Evolutionary conservation across 176 grass and related monocot species (phyloP), one percentile per base, ranked within the genome.

Genomic region (Thalia dealbata): DNA sequence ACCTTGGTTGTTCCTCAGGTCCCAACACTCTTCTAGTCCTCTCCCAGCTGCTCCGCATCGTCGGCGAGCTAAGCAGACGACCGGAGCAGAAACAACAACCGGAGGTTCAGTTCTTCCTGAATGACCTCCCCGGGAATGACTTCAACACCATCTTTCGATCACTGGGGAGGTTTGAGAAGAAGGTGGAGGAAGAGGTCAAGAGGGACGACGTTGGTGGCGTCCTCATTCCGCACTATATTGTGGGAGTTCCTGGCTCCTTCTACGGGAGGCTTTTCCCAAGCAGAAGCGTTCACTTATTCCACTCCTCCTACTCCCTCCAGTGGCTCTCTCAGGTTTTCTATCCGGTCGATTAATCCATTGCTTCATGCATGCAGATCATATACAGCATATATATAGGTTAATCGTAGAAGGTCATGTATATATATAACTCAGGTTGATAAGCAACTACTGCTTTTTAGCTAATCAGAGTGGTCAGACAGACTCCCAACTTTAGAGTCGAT

Each of bases 21-120:
- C 75, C 89, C 0, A 88, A 91, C 38, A 51, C 85, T 0, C 61
- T 87, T 2, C 23, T 70, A 0, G 81, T 91, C 4, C 10, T 83
- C 27, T 75, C 79, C 0, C 42, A 76, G 67, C 82, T 76, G 38
- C 74, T 83, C 13, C 12, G 59, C 14, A 29, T 52, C 0, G 55
- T 84, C 10, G 44, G 46, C 0, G 13, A 24, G 46, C 11, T 23
- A 23, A 50, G 61, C 28, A 23, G 3, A 3, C 35, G 26, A 23
- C 22, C 64, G 13, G 26, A 3, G 18, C 72, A 15, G 60, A 27
- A 38, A 1, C 21, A 48, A 5, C 63, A n/a, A 0, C 30, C 68
- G 44, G 76, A 91, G 64, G 14, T 91, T 27, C 85, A 83, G 77
- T 91, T 91, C 82, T 88, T 91, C 76, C 67, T 88, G 50, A 91